Evolutionary conservation across 768 basidiomycete species (phyloP), one percentile per base, ranked within the genome.

Genomic region (Artomyces pyxidatus): DNA sequence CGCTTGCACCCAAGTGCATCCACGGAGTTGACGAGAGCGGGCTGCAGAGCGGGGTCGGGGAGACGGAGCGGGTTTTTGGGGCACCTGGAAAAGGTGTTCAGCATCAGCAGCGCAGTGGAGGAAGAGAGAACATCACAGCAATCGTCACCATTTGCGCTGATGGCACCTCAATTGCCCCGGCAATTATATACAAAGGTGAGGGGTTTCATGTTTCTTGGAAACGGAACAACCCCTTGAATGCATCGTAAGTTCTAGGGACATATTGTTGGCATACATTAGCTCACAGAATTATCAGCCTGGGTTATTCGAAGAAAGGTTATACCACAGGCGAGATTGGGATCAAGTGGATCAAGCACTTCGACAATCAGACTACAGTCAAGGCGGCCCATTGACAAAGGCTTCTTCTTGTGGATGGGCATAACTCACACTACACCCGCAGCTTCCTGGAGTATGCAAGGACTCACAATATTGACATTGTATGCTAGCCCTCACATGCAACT

Each of bases 341-440:
- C 8, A 58, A 58, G 10, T 73, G 65, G 61, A 64, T 74, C 25
- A 60, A 72, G 51, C 49, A 66, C 17, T 77, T 74, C 49, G 65
- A 75, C 32, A 42, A 50, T n/a, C 54, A 65, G 32, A 77, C 72
- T 16, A 40, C 54, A 9, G 59, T 52, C 10, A 72, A 74, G 49
- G 66, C 65, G 6, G 48, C 47, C 11, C 65, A 66, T 3, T 37
- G 52, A 6, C 41, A 54, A 10, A 51, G 59, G 0, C 50, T 73
- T 1, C 69, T 78, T 9, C 52, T 71, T 10, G 63, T 77, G 10
- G 71, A 77, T 61, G 70, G 76, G 0, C 75, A 78, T 47, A 66
- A 60, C 43, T 75, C 70, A 0, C 74, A 77, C 48, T 70, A 65
- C 48, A 68, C 64, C 3, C 41, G 47, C 4, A 59, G 47, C 6